Evolutionary conservation across 2,329 filamentous ascomycete species (phyloP).

Genomic region (Verticillium longisporum): DNA sequence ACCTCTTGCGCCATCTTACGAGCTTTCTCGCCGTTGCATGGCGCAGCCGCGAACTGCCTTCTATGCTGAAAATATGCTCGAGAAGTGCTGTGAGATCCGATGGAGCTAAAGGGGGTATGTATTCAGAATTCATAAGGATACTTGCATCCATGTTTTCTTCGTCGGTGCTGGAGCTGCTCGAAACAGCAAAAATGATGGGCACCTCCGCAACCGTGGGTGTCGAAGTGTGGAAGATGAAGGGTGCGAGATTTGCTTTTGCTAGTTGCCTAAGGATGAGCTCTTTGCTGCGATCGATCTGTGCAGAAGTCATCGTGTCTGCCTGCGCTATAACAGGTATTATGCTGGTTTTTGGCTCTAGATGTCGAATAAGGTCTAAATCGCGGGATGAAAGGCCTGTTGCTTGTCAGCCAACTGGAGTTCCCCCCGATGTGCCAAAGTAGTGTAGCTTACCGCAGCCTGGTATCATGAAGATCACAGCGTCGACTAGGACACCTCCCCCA

Average conservation of each 20-base stretch:
- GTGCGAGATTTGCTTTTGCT: slow-evolving; percentile 47
- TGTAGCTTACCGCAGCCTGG: slow-evolving; percentile 51
- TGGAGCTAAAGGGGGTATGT: slow-evolving; percentile 69
- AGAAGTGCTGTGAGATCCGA: slow-evolving; percentile 70
- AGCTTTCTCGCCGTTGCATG: slow-evolving; percentile 79
- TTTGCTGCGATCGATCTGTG: slow-evolving; percentile 54
- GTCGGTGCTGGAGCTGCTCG: slow-evolving; percentile 65
- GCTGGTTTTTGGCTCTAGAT: slow-evolving; percentile 68
- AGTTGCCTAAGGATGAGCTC: slow-evolving; percentile 50
- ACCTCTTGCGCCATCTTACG: slow-evolving; percentile 55
- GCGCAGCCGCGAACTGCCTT: slow-evolving; percentile 74
- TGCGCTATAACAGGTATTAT: slow-evolving; percentile 77
- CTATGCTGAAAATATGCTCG: slow-evolving; percentile 67
- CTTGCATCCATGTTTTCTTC: slow-evolving; percentile 85
- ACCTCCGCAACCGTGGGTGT: slow-evolving; percentile 17
- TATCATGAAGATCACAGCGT: slow-evolving; percentile 79
- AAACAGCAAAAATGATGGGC: slow-evolving; percentile 63
- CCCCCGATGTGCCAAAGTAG: background rate
- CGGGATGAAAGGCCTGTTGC: slow-evolving; percentile 18
- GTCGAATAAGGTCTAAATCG: slow-evolving; percentile 67
- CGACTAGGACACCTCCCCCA: slow-evolving; percentile 75
- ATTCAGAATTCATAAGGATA: slow-evolving; percentile 86
- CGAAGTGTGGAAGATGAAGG: slow-evolving; percentile 57
- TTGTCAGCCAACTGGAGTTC: slow-evolving; percentile 11
- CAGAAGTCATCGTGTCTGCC: slow-evolving; percentile 59